A percentile compares a stretch with the other conserved stretches of the same genome.
Evolutionary conservation across 495 filamentous ascomycete species (phyloP).

Genomic region (Aspergillus avenaceus): DNA sequence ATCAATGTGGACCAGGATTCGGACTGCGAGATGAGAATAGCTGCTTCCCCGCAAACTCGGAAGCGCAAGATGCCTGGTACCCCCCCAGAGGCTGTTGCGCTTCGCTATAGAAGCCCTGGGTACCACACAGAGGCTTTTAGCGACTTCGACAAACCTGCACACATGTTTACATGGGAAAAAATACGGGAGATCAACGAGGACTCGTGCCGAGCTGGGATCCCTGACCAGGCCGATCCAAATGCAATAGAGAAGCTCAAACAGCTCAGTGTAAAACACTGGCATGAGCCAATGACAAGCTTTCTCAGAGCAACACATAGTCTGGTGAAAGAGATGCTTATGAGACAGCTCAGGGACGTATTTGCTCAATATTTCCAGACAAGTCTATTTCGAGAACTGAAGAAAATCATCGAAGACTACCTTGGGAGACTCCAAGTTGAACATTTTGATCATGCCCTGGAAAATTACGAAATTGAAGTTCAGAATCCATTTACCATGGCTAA

Average conservation of each 20-base stretch:
- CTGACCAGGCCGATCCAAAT: slow-evolving; percentile 37
- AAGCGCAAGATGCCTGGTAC: slow-evolving; percentile 19
- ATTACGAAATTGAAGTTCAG: slow-evolving; percentile 25
- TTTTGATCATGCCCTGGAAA: slow-evolving; percentile 11
- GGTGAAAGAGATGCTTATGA: slow-evolving; percentile 27
- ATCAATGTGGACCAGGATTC: slow-evolving; percentile 16
- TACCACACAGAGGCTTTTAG: slow-evolving; percentile 17
- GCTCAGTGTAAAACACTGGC: slow-evolving; percentile 39
- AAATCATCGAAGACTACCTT: slow-evolving; percentile 28
- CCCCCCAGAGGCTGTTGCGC: neutral
- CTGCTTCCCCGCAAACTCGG: neutral
- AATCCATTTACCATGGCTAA: slow-evolving; percentile 37
- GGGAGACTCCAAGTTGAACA: slow-evolving; percentile 19
- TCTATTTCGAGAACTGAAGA: slow-evolving; percentile 26
- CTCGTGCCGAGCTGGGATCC: slow-evolving; percentile 32
- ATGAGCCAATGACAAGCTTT: slow-evolving; percentile 25
- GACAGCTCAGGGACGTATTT: slow-evolving; percentile 31
- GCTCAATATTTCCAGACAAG: slow-evolving; percentile 31
- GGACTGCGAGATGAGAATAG: slow-evolving; percentile 24
- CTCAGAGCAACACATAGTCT: slow-evolving; percentile 23
- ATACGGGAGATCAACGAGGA: slow-evolving; percentile 34
- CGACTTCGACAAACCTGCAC: slow-evolving; percentile 7
- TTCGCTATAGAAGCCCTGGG: neutral
- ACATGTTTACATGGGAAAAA: slow-evolving; percentile 26
- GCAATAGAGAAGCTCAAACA: slow-evolving; percentile 37